Conservation (phyloP, 1,139 yeast species). For the Suhomyces kunorum region DNA sequence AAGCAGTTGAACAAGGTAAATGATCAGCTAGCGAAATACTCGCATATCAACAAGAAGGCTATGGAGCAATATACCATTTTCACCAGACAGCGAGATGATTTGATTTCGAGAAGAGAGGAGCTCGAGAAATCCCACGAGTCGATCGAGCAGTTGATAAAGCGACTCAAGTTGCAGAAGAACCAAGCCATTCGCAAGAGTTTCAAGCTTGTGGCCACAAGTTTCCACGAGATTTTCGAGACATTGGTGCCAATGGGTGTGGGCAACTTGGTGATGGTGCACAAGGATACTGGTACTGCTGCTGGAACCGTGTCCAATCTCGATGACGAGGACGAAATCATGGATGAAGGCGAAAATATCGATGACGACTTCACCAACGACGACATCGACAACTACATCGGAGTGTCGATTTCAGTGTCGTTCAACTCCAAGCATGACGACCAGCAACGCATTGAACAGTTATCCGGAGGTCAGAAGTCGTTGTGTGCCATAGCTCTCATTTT, state of each 20-base stretch:
- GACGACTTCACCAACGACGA: constrained; percentile 15
- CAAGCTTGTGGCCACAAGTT: constrained; percentile 71
- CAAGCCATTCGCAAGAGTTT: constrained; percentile 82
- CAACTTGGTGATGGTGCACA: constrained; percentile 62
- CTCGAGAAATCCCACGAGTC: constrained; percentile 70
- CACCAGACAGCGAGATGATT: constrained; percentile 68
- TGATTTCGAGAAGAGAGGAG: constrained; percentile 65
- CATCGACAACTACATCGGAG: constrained; percentile 74
- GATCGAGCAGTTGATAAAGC: constrained; percentile 70
- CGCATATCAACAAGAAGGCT: constrained; percentile 88
- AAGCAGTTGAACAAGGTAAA: constrained; percentile 57
- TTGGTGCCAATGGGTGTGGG: constrained; percentile 88
- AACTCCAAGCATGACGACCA: constrained; percentile 86
- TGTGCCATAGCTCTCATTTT: constrained; percentile 92
- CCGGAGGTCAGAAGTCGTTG: constrained; percentile 95
- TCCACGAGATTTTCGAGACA: constrained; percentile 70
- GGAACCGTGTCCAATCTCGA: background rate
- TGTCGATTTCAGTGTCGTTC: constrained; percentile 86
- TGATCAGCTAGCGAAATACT: constrained; percentile 59
- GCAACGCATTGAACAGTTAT: constrained; percentile 83
- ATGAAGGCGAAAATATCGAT: constrained; percentile 21
- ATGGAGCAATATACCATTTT: constrained; percentile 80
- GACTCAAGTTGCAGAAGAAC: constrained; percentile 75
- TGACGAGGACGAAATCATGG: constrained; percentile 11
- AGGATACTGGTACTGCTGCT: constrained; percentile 14